phyloP scores from a whole-genome alignment of 257 asterid species.

The Solanum paucissectum region DNA sequence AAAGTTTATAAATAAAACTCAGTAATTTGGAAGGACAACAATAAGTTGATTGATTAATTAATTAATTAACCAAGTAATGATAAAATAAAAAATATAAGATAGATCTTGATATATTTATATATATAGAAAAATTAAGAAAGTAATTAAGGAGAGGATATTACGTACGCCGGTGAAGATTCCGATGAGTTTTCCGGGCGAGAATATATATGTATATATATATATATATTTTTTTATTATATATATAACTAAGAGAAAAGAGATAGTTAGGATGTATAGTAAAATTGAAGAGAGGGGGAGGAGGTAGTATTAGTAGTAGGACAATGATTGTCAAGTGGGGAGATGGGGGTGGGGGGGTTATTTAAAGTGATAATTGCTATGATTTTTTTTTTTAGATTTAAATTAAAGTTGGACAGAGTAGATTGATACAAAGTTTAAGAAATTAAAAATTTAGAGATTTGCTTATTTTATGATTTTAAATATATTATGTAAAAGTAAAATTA shows the following conservation, averaged over 20 bases:
- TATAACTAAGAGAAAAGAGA: not conserved
- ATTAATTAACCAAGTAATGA: not conserved
- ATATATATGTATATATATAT: not conserved
- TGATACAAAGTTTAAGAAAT: no score
- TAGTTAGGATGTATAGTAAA: not conserved
- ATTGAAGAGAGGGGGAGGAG: not conserved
- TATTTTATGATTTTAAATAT: no score
- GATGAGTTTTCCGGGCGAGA: slow-evolving; percentile 37
- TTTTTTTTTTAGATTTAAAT: not conserved
- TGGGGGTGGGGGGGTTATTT: not conserved
- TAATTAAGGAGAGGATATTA: not conserved
- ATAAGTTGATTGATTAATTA: not conserved
- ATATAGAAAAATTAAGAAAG: not conserved
- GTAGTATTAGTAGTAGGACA: slow-evolving; percentile 20
- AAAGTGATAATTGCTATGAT: slow-evolving; percentile 15
- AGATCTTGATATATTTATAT: not conserved
- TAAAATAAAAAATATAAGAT: not conserved
- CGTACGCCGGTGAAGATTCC: slow-evolving; percentile 16
- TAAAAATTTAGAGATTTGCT: no score
- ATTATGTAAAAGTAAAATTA: no score
- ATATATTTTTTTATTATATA: not conserved
- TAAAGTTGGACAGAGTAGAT: no score
- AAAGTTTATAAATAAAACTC: no score
- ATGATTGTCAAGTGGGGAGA: slow-evolving; percentile 17
- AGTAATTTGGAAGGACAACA: not conserved